phyloP scores from a whole-genome alignment of 164 flowering plant species.

The Annona cherimola region DNA sequence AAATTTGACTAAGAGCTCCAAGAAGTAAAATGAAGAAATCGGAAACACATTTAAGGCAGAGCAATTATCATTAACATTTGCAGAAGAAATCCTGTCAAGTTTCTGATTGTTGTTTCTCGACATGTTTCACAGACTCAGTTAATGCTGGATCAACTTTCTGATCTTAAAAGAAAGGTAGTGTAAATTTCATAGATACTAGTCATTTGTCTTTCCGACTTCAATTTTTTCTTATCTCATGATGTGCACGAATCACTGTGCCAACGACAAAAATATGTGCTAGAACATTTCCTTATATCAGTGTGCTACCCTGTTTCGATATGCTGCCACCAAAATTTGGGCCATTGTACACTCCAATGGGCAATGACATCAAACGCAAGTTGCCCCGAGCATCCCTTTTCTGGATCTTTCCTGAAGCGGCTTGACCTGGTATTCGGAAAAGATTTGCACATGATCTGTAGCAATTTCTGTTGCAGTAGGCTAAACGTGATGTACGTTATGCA shows the following conservation, averaged over 20 bases:
- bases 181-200: background rate
- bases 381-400: background rate
- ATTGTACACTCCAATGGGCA: too few relatives aligned
- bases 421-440: background rate
- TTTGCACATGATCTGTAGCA: background rate
- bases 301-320: background rate
- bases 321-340: too few relatives aligned
- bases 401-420: background rate
- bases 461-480: background rate
- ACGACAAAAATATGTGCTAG: background rate
- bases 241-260: background rate
- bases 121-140: conserved; percentile 26
- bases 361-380: too few relatives aligned
- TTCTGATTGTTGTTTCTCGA: background rate
- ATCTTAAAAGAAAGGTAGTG: conserved; percentile 31
- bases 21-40: background rate
- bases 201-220: background rate
- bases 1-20: background rate
- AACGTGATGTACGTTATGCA: background rate
- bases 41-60: background rate
- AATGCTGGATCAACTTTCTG: conserved; percentile 35
- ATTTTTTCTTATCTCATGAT: background rate
- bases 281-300: background rate
- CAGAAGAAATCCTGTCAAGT: background rate
- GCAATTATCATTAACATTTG: background rate